A percentile compares a stretch with the other conserved stretches of the same genome.
Conservation (phyloP, 2,329 filamentous ascomycete genomes). For the Clonostachys solani region DNA sequence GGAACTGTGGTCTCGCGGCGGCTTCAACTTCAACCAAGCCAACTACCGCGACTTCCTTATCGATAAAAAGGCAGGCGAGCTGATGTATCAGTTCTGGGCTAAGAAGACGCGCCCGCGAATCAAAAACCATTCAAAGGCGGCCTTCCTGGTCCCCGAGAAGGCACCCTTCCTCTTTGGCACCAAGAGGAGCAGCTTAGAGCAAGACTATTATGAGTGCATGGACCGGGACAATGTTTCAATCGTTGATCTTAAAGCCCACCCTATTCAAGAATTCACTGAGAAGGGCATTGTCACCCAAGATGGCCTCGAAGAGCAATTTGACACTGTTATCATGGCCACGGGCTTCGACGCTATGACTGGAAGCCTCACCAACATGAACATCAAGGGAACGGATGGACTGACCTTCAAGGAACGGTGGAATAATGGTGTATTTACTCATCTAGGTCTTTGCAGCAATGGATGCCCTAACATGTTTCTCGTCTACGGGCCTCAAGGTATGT, state of each 20-base stretch:
- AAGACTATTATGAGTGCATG: slow-evolving; percentile 43
- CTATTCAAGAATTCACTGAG: slow-evolving; percentile 28
- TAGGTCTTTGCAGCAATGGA: too few species aligned
- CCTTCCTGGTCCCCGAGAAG: not conserved
- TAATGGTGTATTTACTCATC: too few species aligned
- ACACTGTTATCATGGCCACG: slow-evolving; percentile 33
- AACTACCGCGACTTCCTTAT: not conserved
- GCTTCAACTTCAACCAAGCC: not conserved
- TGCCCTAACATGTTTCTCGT: too few species aligned
- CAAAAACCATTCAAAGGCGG: not conserved
- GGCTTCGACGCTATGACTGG: slow-evolving; percentile 30
- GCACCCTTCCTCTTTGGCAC: not conserved
- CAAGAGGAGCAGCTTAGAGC: slow-evolving; percentile 22
- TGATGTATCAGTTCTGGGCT: not conserved
- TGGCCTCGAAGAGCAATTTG: slow-evolving; percentile 22
- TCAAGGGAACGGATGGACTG: too few species aligned
- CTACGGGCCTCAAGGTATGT: too few species aligned
- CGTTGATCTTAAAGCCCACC: slow-evolving; percentile 35
- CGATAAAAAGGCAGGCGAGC: not conserved
- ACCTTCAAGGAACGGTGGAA: too few species aligned
- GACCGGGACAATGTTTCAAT: slow-evolving; percentile 40
- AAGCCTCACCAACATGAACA: not conserved
- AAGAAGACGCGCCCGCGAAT: not conserved
- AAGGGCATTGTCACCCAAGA: slow-evolving; percentile 25
- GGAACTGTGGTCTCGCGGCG: too few species aligned